phyloP scores from a whole-genome alignment of 2,329 filamentous ascomycete genomes.

The Zymoseptoria brevis region DNA sequence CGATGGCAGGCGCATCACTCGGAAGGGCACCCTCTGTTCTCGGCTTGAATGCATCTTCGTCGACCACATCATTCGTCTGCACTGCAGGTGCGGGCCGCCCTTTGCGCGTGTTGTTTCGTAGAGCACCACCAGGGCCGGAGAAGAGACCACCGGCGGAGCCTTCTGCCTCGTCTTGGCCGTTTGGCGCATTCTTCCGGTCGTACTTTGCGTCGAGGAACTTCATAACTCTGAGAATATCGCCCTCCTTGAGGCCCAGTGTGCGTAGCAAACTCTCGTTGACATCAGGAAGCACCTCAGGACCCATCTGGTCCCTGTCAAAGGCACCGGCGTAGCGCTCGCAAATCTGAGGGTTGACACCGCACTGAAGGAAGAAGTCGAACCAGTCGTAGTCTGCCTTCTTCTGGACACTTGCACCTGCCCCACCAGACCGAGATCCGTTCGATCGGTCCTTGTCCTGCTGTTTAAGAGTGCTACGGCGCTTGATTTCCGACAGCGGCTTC shows the following conservation, averaged over 20 bases:
- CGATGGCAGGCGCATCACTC: constrained; percentile 42
- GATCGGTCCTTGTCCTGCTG: constrained; percentile 40
- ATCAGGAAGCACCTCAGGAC: constrained; percentile 83
- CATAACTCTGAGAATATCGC: constrained; percentile 94
- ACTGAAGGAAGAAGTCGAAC: constrained; percentile 96
- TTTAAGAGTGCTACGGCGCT: constrained; percentile 41
- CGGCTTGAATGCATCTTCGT: constrained; percentile 74
- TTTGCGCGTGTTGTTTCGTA: constrained; percentile 92
- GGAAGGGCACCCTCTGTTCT: constrained; percentile 39
- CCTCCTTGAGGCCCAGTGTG: constrained; percentile 87
- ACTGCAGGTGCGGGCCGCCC: constrained; percentile 80
- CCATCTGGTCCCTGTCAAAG: constrained; percentile 88
- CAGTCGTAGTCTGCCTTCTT: constrained; percentile 81
- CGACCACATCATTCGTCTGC: constrained; percentile 75
- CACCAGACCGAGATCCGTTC: constrained; percentile 21
- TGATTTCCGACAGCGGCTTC: constrained; percentile 81
- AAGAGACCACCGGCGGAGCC: constrained; percentile 64
- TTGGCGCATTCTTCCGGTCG: constrained; percentile 50
- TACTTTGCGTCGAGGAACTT: constrained; percentile 77
- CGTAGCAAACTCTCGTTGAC: constrained; percentile 76
- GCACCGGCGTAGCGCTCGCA: constrained; percentile 91
- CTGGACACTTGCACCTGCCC: constrained; percentile 56
- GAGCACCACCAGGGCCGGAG: constrained; percentile 79
- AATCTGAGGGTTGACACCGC: constrained; percentile 83
- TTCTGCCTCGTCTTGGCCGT: constrained; percentile 55